Evolutionary conservation across 2,329 filamentous ascomycete species (phyloP).

Genomic region (Coleophoma eucalyptorum): DNA sequence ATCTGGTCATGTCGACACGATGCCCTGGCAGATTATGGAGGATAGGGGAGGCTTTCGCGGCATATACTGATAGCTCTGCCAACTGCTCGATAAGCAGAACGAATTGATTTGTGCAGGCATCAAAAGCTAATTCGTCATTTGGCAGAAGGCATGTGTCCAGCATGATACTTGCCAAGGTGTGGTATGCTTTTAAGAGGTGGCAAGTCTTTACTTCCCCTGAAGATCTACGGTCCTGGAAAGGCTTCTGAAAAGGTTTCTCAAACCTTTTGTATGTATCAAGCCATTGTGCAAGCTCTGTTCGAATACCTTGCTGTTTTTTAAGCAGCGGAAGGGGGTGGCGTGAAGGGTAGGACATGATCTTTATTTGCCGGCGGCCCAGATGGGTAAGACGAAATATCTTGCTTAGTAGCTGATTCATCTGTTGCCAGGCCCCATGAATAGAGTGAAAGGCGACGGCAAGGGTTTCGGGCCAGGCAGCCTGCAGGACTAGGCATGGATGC

Average conservation of each 20-base stretch:
- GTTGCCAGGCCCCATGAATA: constrained; percentile 16
- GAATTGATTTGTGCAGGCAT: constrained; percentile 30
- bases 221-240: neutral
- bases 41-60: neutral
- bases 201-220: constrained; percentile 9
- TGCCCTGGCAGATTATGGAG: neutral
- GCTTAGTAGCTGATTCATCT: constrained; percentile 10
- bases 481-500: constrained; percentile 8
- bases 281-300: constrained; percentile 7
- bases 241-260: neutral
- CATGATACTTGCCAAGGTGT: constrained; percentile 41
- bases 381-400: constrained; percentile 13
- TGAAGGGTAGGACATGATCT: neutral
- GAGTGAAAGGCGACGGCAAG: constrained; percentile 17
- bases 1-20: constrained; percentile 24
- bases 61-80: constrained; percentile 1
- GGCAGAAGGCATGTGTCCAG: constrained; percentile 27
- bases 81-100: constrained; percentile 24
- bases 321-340: neutral
- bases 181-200: constrained; percentile 31
- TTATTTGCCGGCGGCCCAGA: constrained; percentile 5
- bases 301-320: constrained; percentile 3
- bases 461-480: constrained; percentile 2
- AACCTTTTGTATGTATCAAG: constrained; percentile 5
- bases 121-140: constrained; percentile 31